These are phyloP conservation scores for Tillandsia fasciculata DNA, from an alignment of 176 grass and related monocot genomes.

Conservation along the genomic window DNA sequence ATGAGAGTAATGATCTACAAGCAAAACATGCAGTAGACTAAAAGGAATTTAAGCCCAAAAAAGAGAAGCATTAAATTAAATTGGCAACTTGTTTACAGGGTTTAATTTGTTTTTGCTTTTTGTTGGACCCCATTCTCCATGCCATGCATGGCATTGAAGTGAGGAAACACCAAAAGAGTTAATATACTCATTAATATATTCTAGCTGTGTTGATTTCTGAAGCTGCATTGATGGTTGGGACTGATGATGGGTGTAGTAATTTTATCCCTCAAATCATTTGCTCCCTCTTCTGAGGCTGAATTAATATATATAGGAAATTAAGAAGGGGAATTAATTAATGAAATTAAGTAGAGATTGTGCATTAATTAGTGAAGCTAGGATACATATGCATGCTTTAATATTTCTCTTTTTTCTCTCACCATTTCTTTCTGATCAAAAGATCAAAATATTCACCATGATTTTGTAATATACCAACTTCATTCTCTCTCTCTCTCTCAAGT, in stretches of 20 bases:
- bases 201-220: neutral
- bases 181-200: neutral
- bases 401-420: neutral
- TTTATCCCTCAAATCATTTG: too few species aligned
- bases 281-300: neutral
- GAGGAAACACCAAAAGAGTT: neutral
- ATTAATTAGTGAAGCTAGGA: neutral
- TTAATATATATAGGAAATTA: neutral
- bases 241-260: too few species aligned
- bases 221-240: neutral
- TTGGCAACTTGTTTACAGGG: neutral
- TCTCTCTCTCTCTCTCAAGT: neutral
- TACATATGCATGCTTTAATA: neutral
- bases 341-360: neutral
- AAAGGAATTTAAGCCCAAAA: neutral
- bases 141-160: constrained; percentile 3
- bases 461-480: neutral
- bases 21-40: too few species aligned
- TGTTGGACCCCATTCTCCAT: neutral
- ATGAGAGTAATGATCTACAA: too few species aligned
- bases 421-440: neutral
- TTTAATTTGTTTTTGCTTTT: neutral
- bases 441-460: neutral
- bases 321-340: neutral
- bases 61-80: neutral